Percentiles rank a stretch among this genome's conserved stretches.
phyloP scores from a whole-genome alignment of 2,329 filamentous ascomycete species.

The Aspergillus sp. region DNA sequence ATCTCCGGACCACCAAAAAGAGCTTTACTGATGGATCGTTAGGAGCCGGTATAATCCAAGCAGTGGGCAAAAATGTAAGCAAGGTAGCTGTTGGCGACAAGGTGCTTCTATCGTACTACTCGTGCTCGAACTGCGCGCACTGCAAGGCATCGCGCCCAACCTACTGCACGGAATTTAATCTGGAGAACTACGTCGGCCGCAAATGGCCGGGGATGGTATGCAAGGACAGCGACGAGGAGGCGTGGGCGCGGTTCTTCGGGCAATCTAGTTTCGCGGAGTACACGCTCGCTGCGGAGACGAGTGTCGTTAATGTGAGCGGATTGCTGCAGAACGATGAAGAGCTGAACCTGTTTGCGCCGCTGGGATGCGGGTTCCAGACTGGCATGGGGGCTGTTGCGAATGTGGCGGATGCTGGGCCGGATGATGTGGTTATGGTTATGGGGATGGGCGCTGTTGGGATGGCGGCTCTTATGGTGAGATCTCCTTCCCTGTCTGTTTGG shows the following conservation, averaged over 20 bases:
- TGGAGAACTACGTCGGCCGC: constrained; percentile 13
- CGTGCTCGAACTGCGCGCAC: constrained; percentile 33
- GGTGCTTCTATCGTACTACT: constrained; percentile 37
- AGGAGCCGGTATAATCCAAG: constrained; percentile 19
- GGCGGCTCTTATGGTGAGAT: constrained; percentile 47
- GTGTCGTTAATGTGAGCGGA: constrained; percentile 18
- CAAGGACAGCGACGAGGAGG: background rate
- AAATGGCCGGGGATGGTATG: background rate
- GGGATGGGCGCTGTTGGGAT: constrained; percentile 51
- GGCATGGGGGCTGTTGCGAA: constrained; percentile 38
- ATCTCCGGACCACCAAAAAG: too few relatives aligned
- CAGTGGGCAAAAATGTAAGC: constrained; percentile 16
- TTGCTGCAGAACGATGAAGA: constrained; percentile 19
- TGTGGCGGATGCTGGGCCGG: constrained; percentile 35
- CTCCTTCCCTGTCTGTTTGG: too few relatives aligned
- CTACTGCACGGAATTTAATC: constrained; percentile 25
- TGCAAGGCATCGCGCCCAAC: constrained; percentile 28
- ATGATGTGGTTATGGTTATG: constrained; percentile 43
- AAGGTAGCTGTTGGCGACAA: constrained; percentile 17
- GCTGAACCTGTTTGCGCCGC: constrained; percentile 23
- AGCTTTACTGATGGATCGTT: too few relatives aligned
- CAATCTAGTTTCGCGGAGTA: constrained; percentile 30
- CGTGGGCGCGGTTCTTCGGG: constrained; percentile 24
- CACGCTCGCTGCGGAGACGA: constrained; percentile 17
- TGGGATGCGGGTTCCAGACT: constrained; percentile 32